These are phyloP conservation scores for Candida oleophila DNA, from an alignment of 805 yeast genomes.

Conservation along the genomic window DNA sequence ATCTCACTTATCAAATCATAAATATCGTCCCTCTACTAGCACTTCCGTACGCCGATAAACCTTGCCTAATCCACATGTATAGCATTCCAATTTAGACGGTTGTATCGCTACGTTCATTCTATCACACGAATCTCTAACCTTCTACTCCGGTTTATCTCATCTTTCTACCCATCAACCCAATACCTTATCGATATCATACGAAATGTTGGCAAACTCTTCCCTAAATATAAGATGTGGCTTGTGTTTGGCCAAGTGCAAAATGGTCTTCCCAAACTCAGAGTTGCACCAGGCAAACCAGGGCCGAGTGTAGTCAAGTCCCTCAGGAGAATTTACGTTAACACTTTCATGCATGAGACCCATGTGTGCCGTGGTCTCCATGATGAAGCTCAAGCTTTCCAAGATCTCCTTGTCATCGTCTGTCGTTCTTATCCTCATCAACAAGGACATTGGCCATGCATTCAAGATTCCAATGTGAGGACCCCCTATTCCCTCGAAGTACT, in stretches of 20 bases:
- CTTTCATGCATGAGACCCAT: conserved; percentile 86
- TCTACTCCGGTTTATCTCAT: too few species aligned
- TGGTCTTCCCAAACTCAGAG: conserved; percentile 85
- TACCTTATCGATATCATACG: conserved; percentile 31
- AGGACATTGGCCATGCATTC: conserved; percentile 90
- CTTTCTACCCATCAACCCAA: conserved; percentile 7
- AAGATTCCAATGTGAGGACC: conserved; percentile 86
- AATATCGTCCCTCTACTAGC: too few species aligned
- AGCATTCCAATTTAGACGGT: too few species aligned
- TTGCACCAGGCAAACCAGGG: conserved; percentile 97
- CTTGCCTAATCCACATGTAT: too few species aligned
- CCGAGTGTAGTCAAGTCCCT: conserved; percentile 58
- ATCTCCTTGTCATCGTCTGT: conserved; percentile 73
- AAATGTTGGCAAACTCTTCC: conserved; percentile 25
- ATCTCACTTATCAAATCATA: too few species aligned
- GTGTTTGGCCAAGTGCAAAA: conserved; percentile 68
- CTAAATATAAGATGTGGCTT: conserved; percentile 73
- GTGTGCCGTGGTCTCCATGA: conserved; percentile 65
- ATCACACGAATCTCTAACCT: too few species aligned
- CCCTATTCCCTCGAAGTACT: conserved; percentile 71
- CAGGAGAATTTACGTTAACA: conserved; percentile 57
- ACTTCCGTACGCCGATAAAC: too few species aligned
- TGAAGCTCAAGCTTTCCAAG: conserved; percentile 39
- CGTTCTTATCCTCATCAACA: conserved; percentile 74
- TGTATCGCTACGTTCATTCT: too few species aligned